Evolutionary conservation across 2,329 filamentous ascomycete species (phyloP).

Genomic region (Myriosclerotinia curreyana): DNA sequence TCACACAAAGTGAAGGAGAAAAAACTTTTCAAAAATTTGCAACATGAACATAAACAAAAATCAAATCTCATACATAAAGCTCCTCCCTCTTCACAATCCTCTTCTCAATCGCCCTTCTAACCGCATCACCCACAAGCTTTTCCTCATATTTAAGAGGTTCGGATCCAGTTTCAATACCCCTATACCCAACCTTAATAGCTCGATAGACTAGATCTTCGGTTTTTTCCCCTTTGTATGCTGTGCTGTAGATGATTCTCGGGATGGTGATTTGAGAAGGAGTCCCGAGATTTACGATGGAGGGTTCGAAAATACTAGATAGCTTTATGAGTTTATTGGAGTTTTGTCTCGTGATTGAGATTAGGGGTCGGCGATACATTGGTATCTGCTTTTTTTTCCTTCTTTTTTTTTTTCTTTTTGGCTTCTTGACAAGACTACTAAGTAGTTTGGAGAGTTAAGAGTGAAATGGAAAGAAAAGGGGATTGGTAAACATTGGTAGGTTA

Average conservation of each 20-base stretch:
- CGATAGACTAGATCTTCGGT: constrained; percentile 65
- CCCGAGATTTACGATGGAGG: constrained; percentile 7
- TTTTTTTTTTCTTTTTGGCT: background rate
- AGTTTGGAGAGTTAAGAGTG: too few species aligned
- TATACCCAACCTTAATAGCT: constrained; percentile 67
- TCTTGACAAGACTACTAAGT: too few species aligned
- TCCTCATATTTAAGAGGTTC: constrained; percentile 79
- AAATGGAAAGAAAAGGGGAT: background rate
- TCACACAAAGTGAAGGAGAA: background rate
- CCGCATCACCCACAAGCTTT: constrained; percentile 63
- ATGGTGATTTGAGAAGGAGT: constrained; percentile 39
- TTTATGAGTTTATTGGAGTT: background rate
- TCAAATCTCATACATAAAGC: constrained; percentile 54
- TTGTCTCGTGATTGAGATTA: constrained; percentile 1
- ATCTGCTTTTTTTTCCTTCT: background rate
- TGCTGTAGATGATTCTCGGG: constrained; percentile 68
- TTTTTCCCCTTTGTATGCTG: constrained; percentile 77
- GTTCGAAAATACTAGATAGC: background rate
- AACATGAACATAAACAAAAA: background rate
- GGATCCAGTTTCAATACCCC: constrained; percentile 72
- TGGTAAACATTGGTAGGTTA: constrained; percentile 11
- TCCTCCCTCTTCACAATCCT: constrained; percentile 57
- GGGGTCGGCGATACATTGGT: background rate
- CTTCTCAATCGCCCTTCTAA: constrained; percentile 58
- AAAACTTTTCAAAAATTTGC: background rate